Base-by-base conservation (phyloP, 306 rosid genomes). In the Castanospermum australe region DNA sequence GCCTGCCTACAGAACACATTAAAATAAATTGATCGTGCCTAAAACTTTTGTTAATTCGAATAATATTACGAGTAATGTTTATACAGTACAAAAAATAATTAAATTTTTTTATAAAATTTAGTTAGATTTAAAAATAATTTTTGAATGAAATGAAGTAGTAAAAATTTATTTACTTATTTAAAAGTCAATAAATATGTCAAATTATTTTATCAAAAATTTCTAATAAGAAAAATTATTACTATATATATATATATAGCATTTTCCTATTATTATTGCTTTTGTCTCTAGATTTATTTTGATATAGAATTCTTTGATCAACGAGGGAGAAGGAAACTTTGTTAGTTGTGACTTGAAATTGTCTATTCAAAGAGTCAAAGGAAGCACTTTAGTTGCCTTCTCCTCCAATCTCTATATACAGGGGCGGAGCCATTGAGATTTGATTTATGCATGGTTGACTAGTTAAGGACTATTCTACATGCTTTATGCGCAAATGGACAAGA, bases 331-430 rank as follows among this genome's bases (percentile, higher is more conserved):
- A 79, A 84, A 77, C 8, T 68, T 4, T 52, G 60, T 18, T 25
- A 8, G 39, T 57, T 36, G 59, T 79, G 85, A 75, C 77, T 72
- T 71, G 84, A 81, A 62, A 75, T 39, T 81, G 33, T 67, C 72
- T 56, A 79, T 85, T 84, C 84, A 85, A 82, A 67, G 20, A 81
- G 91, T 89, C 91, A 87, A 86, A 17, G 81, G 73, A 81, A 75
- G 63, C 82, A 64, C 24, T 47, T 4, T 10, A 38, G 74, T 75
- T 72, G 57, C 36, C 32, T 36, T 15, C 47, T 35, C 11, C 41
- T 14, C 15, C 2, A 41, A 18, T 57, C 30, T 18, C 0, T 47
- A 17, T 76, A 6, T 64, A 3, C 22, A 9, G 21, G 5, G 2
- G 14, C 12, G 5, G 20, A 65, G 76, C 30, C 60, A 81, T 57